A percentile compares a stretch with the other conserved stretches of the same genome.
These are phyloP conservation scores for Russula compacta DNA, from an alignment of 768 basidiomycete species.

Conservation along the genomic window DNA sequence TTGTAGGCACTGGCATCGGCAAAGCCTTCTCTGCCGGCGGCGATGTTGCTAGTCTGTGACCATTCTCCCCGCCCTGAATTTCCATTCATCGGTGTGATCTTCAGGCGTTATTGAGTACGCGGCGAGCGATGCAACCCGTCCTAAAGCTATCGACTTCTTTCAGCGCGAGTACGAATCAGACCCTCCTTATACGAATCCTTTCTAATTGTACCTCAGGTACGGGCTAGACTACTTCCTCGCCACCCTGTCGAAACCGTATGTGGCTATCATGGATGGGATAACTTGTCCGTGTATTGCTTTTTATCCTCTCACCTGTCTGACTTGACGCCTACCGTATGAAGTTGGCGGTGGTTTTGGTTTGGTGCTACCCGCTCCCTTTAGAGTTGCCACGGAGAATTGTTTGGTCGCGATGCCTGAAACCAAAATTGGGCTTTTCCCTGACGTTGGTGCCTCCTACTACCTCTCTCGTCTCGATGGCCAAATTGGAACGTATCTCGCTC, in stretches of 20 bases:
- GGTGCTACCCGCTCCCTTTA: slow-evolving; percentile 71
- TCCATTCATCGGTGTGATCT: slow-evolving; percentile 1
- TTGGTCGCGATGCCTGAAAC: slow-evolving; percentile 95
- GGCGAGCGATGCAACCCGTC: slow-evolving; percentile 40
- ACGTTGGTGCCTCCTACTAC: slow-evolving; percentile 90
- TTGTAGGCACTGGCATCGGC: slow-evolving; percentile 63
- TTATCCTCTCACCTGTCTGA: slow-evolving; percentile 5
- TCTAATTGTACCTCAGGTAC: slow-evolving; percentile 41
- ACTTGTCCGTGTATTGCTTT: slow-evolving; percentile 56
- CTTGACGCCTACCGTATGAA: slow-evolving; percentile 26
- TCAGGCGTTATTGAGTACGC: slow-evolving; percentile 52
- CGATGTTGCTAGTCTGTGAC: slow-evolving; percentile 72
- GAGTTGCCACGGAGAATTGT: slow-evolving; percentile 91
- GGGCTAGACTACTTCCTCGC: slow-evolving; percentile 70
- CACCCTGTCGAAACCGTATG: slow-evolving; percentile 74
- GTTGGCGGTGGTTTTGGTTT: slow-evolving; percentile 97
- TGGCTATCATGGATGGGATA: slow-evolving; percentile 82
- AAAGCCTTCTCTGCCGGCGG: slow-evolving; percentile 92
- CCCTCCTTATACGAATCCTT: not conserved
- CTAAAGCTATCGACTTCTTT: slow-evolving; percentile 78
- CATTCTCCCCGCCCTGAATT: not conserved
- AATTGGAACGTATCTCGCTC: slow-evolving; percentile 86
- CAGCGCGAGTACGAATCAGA: slow-evolving; percentile 59
- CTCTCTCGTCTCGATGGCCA: slow-evolving; percentile 85
- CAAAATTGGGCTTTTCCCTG: slow-evolving; percentile 82